Percentiles rank a stretch among this genome's conserved stretches.
Evolutionary conservation across 176 grass and related monocot genomes (phyloP).

Genomic region (Oryza australiensis): DNA sequence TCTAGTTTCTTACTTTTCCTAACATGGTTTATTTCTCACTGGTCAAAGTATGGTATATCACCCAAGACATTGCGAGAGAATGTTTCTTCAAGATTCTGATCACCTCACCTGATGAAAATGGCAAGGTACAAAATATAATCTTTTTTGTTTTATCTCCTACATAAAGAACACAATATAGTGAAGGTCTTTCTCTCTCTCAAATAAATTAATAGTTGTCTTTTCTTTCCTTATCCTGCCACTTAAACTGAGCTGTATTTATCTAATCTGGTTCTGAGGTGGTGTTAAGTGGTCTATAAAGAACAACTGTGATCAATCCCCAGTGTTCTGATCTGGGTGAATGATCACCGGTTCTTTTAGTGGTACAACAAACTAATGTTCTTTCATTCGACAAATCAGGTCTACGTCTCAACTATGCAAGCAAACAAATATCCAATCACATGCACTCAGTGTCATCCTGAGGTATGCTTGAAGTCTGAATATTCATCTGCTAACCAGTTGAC

Average conservation of each 20-base stretch:
- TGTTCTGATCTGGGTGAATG: not conserved
- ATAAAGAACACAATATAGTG: not conserved
- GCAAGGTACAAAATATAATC: slow-evolving; percentile 52
- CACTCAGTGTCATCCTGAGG: too few species aligned
- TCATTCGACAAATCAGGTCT: slow-evolving; percentile 56
- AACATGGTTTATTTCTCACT: slow-evolving; percentile 41
- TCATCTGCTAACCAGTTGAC: not conserved
- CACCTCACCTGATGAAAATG: slow-evolving; percentile 69
- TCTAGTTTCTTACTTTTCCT: slow-evolving; percentile 9
- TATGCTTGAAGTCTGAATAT: not conserved
- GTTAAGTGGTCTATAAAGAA: not conserved
- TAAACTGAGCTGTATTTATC: not conserved
- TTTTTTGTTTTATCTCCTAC: not conserved
- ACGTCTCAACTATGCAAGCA: slow-evolving; percentile 76
- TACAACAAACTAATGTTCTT: slow-evolving; percentile 15
- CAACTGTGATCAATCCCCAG: not conserved
- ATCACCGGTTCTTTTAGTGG: not conserved
- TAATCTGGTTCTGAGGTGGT: not conserved
- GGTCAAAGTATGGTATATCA: slow-evolving; percentile 75
- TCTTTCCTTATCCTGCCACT: not conserved
- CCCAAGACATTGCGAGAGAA: slow-evolving; percentile 54
- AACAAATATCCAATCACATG: slow-evolving; percentile 88
- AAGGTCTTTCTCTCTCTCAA: not conserved
- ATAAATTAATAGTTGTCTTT: too few species aligned
- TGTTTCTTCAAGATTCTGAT: slow-evolving; percentile 86